A percentile compares a stretch with the other conserved stretches of the same genome.
These are phyloP conservation scores for Calophaca sinica DNA, from an alignment of 306 rosid genomes.

Conservation along the genomic window DNA sequence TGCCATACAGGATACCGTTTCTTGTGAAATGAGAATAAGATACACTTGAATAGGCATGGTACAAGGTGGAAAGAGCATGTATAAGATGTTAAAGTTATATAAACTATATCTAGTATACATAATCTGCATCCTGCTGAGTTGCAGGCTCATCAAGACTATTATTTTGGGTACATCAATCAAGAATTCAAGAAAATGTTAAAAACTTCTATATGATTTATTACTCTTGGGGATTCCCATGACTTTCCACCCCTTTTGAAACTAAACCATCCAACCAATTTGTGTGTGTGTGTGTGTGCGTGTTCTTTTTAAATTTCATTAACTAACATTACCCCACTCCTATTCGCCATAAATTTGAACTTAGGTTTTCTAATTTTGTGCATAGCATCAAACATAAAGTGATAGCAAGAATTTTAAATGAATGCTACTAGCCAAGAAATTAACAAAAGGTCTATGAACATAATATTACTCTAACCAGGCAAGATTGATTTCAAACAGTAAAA, in stretches of 20 bases:
- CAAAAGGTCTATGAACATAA: conserved; percentile 10
- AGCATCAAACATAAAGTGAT: conserved; percentile 27
- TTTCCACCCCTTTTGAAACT: conserved; percentile 30
- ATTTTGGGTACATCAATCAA: conserved; percentile 1
- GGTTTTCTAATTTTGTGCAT: not conserved
- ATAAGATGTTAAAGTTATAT: conserved; percentile 2
- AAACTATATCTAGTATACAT: conserved; percentile 1
- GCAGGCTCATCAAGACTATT: conserved; percentile 27
- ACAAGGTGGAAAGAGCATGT: conserved; percentile 13
- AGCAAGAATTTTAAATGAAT: conserved; percentile 2
- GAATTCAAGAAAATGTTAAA: conserved; percentile 1
- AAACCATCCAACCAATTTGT: conserved; percentile 9
- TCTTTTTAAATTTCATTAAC: conserved; percentile 11
- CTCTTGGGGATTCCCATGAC: not conserved
- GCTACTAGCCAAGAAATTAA: conserved; percentile 27
- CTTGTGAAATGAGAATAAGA: not conserved
- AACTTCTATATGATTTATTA: conserved; percentile 9
- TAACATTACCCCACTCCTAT: conserved; percentile 7
- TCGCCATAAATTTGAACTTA: not conserved
- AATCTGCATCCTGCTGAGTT: not conserved
- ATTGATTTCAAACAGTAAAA: conserved; percentile 17
- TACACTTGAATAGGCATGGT: not conserved
- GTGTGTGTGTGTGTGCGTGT: not conserved
- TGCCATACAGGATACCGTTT: not conserved
- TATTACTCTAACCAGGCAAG: not conserved